These are phyloP conservation scores for Sambucus nigra DNA, from an alignment of 129 eudicot species.

Conservation along the genomic window DNA sequence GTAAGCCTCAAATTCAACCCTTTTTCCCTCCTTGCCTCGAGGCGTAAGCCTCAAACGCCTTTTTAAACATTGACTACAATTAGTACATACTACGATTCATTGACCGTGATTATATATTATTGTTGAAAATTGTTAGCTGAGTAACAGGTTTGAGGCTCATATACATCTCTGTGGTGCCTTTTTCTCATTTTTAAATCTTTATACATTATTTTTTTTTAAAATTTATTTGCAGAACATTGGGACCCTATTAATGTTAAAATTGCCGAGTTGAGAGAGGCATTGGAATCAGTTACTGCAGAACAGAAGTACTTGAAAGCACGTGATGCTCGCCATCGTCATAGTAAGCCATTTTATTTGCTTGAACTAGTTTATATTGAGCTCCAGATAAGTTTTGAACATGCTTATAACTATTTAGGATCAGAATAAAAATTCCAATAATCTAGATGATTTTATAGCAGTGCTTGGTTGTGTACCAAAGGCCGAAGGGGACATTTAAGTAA, in stretches of 20 bases:
- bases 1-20: no score
- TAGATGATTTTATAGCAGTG: no score
- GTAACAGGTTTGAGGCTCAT: background rate
- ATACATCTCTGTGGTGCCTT: background rate
- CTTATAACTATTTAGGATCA: no score
- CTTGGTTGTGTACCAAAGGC: no score
- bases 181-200: background rate
- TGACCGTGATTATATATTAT: background rate
- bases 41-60: no score
- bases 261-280: slow-evolving; percentile 91
- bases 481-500: background rate
- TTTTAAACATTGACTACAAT: no score
- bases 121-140: background rate
- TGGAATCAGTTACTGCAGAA: slow-evolving; percentile 87
- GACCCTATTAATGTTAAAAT: slow-evolving; percentile 96
- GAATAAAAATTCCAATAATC: no score
- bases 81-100: background rate
- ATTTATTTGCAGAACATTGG: slow-evolving; percentile 65
- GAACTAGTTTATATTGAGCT: background rate
- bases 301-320: slow-evolving; percentile 94
- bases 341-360: slow-evolving; percentile 37
- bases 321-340: slow-evolving; percentile 88
- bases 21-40: no score
- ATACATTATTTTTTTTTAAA: background rate
- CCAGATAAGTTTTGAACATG: no score